phyloP scores from a whole-genome alignment of 495 filamentous ascomycete genomes.

The Rostrohypoxylon terebratum region DNA sequence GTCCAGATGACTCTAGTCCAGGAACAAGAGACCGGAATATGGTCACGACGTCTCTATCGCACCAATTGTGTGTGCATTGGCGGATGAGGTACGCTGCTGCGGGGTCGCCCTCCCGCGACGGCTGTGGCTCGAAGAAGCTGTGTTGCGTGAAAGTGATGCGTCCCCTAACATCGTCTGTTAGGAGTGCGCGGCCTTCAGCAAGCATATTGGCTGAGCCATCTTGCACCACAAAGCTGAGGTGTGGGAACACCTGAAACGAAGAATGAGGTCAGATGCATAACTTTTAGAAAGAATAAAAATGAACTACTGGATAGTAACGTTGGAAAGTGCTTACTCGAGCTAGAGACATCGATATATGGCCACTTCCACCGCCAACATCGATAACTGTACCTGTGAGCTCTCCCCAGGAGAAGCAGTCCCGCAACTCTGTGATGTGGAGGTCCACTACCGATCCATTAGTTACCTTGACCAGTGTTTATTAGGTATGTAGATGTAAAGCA shows the following conservation, averaged over 20 bases:
- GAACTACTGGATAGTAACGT: too few relatives aligned
- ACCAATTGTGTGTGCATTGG: not conserved
- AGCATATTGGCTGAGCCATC: not conserved
- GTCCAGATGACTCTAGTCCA: not conserved
- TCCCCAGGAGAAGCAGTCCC: not conserved
- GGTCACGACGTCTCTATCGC: not conserved
- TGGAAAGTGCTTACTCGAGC: not conserved
- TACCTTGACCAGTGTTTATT: not conserved
- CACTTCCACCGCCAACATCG: not conserved
- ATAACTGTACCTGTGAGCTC: not conserved
- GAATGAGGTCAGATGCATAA: not conserved
- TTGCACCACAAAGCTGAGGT: not conserved
- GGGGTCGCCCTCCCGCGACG: not conserved
- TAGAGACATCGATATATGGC: not conserved
- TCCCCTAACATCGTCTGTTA: not conserved
- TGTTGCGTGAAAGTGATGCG: not conserved
- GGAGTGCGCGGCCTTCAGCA: not conserved
- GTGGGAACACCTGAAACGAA: not conserved
- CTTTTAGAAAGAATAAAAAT: not conserved
- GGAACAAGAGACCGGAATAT: not conserved
- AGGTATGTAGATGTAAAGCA: not conserved
- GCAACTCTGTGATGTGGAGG: not conserved
- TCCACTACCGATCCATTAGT: not conserved
- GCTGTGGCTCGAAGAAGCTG: not conserved
- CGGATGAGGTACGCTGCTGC: not conserved